These are phyloP conservation scores for Otatea glauca DNA, from an alignment of 176 grass and related monocot species.

Conservation along the genomic window DNA sequence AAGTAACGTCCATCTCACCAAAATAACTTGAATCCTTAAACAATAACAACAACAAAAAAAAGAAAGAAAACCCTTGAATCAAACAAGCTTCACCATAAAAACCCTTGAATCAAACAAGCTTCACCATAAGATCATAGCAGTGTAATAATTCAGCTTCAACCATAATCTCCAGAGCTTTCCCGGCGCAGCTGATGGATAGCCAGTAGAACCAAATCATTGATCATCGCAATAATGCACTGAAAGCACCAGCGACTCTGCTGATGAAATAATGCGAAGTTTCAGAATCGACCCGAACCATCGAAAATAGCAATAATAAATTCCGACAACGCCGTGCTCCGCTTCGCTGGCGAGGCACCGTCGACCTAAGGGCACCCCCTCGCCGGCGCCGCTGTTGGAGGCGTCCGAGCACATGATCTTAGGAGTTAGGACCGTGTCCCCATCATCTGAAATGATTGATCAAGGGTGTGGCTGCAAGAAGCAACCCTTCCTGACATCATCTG, in stretches of 20 bases:
- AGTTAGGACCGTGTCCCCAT: background rate
- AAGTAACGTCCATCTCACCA: background rate
- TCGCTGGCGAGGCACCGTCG: background rate
- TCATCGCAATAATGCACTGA: background rate
- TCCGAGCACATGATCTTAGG: background rate
- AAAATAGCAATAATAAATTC: constrained; percentile 11
- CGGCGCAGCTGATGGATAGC: background rate
- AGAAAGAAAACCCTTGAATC: background rate
- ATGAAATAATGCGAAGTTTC: background rate
- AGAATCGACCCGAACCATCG: background rate
- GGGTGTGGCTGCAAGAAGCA: constrained; percentile 14
- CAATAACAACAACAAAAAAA: background rate
- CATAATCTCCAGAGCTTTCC: constrained; percentile 5
- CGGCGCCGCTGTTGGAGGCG: background rate
- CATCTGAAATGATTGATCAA: constrained; percentile 19
- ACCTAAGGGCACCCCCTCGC: constrained; percentile 2
- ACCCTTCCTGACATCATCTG: background rate
- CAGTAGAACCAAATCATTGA: background rate
- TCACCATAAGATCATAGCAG: background rate
- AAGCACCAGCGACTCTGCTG: constrained; percentile 7
- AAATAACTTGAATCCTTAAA: background rate
- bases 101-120: background rate
- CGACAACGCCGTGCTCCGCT: background rate
- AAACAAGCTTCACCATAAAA: background rate
- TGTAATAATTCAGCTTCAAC: background rate